Base-by-base conservation (phyloP, 345 rosid genomes). In the Linum trigynum region DNA sequence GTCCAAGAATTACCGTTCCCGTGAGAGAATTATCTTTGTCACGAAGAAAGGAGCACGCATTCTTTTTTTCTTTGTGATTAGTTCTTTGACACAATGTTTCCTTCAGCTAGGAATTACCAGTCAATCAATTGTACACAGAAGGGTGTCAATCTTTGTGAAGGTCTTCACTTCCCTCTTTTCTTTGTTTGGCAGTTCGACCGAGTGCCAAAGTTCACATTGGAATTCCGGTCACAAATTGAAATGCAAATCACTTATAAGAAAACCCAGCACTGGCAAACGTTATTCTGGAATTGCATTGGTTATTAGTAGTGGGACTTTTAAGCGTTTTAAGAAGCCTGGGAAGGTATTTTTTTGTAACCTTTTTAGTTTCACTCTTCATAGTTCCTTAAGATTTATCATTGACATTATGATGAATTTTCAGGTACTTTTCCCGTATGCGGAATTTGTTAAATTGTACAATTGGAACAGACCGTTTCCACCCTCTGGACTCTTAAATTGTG, bases 401-500 rank as follows among this genome's bases (percentile, higher is more conserved):
- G 39, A 65, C 53, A 35, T 35, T 71, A 58, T 66, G 38, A 32
- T 17, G 11, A 57, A 63, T 71, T 64, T 76, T 42, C 81, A 94
- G 99, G 83, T 94, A 63, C 88, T 94, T 73, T 94, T 88, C 63
- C 97, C 96, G 1, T 94, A 94, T 65, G 95, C 85, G 3, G 87
- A 85, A 7, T 94, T 94, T 74, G 70, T 94, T 60, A 68, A 79
- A 64, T 83, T 88, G 65, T 94, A 82, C 79, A 76, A 87, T 78
- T 88, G 91, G 80, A 78, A 84, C 67, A 84, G 75, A 72, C 70
- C 75, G 12, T 81, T 81, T 63, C 77, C 80, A 72, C 99, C 96
- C 8, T 87, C 95, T 69, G 99, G 99, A 14, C 97, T 94, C 74
- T 65, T 86, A 74, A 94, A 94, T 75, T 94, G 99, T 79, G 97